These are phyloP conservation scores for Xylaria sp. DNA, from an alignment of 2,329 filamentous ascomycete genomes.

Conservation along the genomic window DNA sequence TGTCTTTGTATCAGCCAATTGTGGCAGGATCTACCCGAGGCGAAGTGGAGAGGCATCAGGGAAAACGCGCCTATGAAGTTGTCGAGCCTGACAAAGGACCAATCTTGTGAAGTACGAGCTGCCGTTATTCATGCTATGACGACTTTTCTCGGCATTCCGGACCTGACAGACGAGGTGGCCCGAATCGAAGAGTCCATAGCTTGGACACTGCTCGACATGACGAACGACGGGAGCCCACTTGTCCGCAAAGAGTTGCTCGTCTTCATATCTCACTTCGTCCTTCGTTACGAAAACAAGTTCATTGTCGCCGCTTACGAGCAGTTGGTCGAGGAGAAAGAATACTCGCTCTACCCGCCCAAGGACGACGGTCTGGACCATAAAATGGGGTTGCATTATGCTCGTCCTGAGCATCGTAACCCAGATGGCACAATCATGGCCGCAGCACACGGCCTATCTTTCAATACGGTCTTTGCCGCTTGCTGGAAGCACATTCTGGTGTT, in stretches of 20 bases:
- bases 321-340: slow-evolving; percentile 78
- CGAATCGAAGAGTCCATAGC: slow-evolving; percentile 90
- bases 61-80: slow-evolving; percentile 83
- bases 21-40: slow-evolving; percentile 87
- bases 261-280: slow-evolving; percentile 89
- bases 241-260: slow-evolving; percentile 92
- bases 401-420: slow-evolving; percentile 56
- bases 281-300: slow-evolving; percentile 90
- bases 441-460: slow-evolving; percentile 70
- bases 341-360: slow-evolving; percentile 58
- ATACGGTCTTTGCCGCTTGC: slow-evolving; percentile 88
- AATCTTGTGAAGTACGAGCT: slow-evolving; percentile 88
- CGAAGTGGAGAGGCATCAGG: slow-evolving; percentile 93
- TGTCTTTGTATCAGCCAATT: slow-evolving; percentile 94
- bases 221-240: slow-evolving; percentile 89
- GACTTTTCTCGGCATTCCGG: slow-evolving; percentile 90
- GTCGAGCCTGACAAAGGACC: slow-evolving; percentile 78
- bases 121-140: slow-evolving; percentile 93
- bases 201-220: slow-evolving; percentile 86
- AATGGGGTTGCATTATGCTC: slow-evolving; percentile 65
- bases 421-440: slow-evolving; percentile 61
- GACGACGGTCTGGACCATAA: slow-evolving; percentile 62
- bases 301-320: slow-evolving; percentile 91
- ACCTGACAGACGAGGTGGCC: slow-evolving; percentile 87
- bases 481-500: slow-evolving; percentile 93